A percentile compares a stretch with the other conserved stretches of the same genome.
Evolutionary conservation across 2,329 filamentous ascomycete species (phyloP).

Genomic region (Magnaporthiopsis rhizophila): DNA sequence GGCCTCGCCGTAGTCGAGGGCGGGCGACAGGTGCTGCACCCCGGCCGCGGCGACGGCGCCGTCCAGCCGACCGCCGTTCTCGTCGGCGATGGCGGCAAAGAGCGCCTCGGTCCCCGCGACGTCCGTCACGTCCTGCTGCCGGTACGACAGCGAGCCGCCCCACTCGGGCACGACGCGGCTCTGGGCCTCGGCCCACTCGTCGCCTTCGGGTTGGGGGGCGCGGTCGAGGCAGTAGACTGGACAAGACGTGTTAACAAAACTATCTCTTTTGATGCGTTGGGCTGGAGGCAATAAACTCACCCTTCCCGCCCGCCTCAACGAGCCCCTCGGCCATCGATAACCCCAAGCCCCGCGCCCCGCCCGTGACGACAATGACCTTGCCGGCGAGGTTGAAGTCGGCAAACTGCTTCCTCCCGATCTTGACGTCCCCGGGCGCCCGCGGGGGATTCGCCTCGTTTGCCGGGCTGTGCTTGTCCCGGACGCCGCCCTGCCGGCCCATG

Average conservation of each 20-base stretch:
- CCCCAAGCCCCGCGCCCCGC: constrained; percentile 65
- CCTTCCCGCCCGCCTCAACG: constrained; percentile 57
- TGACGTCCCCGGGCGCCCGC: background rate
- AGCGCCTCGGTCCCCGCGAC: constrained; percentile 48
- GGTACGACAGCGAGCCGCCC: constrained; percentile 57
- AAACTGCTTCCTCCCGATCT: background rate
- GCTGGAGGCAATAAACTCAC: background rate
- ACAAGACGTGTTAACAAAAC: background rate
- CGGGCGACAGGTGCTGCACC: constrained; percentile 50
- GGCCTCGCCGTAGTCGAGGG: constrained; percentile 55
- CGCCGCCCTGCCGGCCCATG: too few relatives aligned
- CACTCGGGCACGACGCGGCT: constrained; percentile 54
- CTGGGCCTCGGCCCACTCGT: constrained; percentile 54
- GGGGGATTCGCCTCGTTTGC: too few relatives aligned
- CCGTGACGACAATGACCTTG: constrained; percentile 53
- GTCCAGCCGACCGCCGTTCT: constrained; percentile 33
- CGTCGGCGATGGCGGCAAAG: constrained; percentile 50
- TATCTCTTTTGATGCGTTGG: background rate
- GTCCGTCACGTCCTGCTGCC: constrained; percentile 60
- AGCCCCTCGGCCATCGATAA: constrained; percentile 65
- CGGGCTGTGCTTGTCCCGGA: too few relatives aligned
- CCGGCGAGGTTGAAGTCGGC: background rate
- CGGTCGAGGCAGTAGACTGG: constrained; percentile 51
- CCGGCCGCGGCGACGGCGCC: constrained; percentile 14
- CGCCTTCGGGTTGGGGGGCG: constrained; percentile 35